Evolutionary conservation across 1,284 basidiomycete genomes (phyloP).

Genomic region (Amylostereum areolatum): DNA sequence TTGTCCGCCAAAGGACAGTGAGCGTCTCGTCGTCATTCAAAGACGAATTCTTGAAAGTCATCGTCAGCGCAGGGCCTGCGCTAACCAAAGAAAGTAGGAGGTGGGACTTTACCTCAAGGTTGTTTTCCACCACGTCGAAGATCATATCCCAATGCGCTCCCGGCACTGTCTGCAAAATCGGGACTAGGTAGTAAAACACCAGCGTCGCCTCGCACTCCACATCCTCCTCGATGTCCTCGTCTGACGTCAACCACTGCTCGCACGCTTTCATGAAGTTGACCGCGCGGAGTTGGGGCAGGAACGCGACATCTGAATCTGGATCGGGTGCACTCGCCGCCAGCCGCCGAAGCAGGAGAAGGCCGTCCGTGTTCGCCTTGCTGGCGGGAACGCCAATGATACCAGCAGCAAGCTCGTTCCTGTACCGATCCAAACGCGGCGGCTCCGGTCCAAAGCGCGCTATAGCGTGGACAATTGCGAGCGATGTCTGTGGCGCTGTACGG

Average conservation of each 20-base stretch:
- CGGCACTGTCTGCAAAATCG: conserved; percentile 82
- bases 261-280: conserved; percentile 88
- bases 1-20: conserved; percentile 60
- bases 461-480: conserved; percentile 60
- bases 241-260: conserved; percentile 79
- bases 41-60: conserved; percentile 44
- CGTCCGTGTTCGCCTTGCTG: conserved; percentile 58
- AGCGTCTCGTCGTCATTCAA: conserved; percentile 57
- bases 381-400: conserved; percentile 67
- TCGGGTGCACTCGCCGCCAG: conserved; percentile 78
- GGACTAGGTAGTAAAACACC: conserved; percentile 74
- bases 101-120: conserved; percentile 64
- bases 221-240: conserved; percentile 69
- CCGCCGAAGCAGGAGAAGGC: conserved; percentile 63
- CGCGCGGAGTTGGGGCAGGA: conserved; percentile 82
- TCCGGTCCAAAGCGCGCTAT: conserved; percentile 63
- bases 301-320: conserved; percentile 73
- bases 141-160: conserved; percentile 92
- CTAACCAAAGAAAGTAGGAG: neutral
- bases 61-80: neutral
- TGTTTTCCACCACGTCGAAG: conserved; percentile 86
- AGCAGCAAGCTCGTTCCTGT: conserved; percentile 88
- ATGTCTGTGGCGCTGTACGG: conserved; percentile 56
- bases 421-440: conserved; percentile 70
- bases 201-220: conserved; percentile 74